Evolutionary conservation across 83 land plant genomes (phyloP).

Genomic region (Isoetes engelmannii): DNA sequence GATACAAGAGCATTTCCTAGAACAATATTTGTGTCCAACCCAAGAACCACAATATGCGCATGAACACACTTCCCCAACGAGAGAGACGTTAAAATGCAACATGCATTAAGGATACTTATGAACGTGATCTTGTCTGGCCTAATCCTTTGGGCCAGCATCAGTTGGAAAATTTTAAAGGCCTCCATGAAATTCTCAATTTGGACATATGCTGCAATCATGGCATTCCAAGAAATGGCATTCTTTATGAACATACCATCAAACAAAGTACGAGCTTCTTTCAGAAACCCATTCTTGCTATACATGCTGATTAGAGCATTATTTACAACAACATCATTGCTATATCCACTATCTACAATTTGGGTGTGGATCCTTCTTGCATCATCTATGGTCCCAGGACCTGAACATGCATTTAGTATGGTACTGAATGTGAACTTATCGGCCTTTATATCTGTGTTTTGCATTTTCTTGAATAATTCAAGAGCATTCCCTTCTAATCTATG

Average conservation of each 20-base stretch:
- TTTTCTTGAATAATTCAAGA: conserved; percentile 3
- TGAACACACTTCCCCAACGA: not conserved
- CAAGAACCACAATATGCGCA: not conserved
- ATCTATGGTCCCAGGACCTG: not conserved
- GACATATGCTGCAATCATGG: not conserved
- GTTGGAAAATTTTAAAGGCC: not conserved
- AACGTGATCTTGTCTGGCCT: not conserved
- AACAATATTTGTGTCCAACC: not conserved
- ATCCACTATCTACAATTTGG: conserved; percentile 1
- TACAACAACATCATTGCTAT: not conserved
- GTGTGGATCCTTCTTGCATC: not conserved
- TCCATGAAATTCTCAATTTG: not conserved
- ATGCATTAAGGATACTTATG: not conserved
- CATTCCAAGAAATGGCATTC: not conserved
- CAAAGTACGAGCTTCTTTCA: not conserved
- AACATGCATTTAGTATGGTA: conserved; percentile 5
- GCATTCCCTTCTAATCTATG: not conserved
- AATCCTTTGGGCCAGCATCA: not conserved
- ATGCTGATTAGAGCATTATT: conserved; percentile 4
- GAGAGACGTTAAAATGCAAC: not conserved
- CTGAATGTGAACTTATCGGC: conserved; percentile 3
- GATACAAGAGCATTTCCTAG: not conserved
- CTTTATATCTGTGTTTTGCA: conserved; percentile 5
- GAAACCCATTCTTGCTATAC: conserved; percentile 1
- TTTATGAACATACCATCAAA: not conserved